Conservation (phyloP, 2,329 filamentous ascomycete species). For the Colletotrichum navitas region DNA sequence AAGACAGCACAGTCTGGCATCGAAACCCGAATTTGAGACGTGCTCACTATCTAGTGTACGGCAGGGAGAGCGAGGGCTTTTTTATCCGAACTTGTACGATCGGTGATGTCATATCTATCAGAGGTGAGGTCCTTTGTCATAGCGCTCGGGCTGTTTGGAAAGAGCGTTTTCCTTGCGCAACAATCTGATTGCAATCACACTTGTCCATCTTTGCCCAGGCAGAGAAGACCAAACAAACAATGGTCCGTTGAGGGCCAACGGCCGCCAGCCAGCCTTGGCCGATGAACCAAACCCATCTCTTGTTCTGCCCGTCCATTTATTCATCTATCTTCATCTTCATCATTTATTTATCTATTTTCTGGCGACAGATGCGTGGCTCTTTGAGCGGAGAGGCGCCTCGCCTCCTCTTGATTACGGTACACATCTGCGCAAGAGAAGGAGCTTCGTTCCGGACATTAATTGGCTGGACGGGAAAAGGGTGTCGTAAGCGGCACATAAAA, state of each 20-base stretch:
- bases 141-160: constrained; percentile 19
- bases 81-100: background rate
- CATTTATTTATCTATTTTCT: background rate
- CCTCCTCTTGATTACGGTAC: background rate
- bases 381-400: background rate
- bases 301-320: background rate
- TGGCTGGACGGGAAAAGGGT: background rate
- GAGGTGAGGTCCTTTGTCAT: background rate
- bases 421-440: background rate
- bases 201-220: constrained; percentile 11
- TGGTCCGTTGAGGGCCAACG: background rate
- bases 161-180: constrained; percentile 7
- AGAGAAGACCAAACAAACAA: background rate
- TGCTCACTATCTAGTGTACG: background rate
- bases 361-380: background rate
- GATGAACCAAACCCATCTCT: background rate
- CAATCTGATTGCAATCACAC: constrained; percentile 15
- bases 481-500: too few relatives aligned
- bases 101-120: constrained; percentile 18
- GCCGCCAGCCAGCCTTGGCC: background rate
- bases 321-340: too few relatives aligned
- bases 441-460: background rate
- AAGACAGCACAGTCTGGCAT: constrained; percentile 24
- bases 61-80: background rate
- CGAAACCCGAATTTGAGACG: constrained; percentile 1